Conservation (phyloP, 2,329 filamentous ascomycete species). For the Periconia macrospinosa region DNA sequence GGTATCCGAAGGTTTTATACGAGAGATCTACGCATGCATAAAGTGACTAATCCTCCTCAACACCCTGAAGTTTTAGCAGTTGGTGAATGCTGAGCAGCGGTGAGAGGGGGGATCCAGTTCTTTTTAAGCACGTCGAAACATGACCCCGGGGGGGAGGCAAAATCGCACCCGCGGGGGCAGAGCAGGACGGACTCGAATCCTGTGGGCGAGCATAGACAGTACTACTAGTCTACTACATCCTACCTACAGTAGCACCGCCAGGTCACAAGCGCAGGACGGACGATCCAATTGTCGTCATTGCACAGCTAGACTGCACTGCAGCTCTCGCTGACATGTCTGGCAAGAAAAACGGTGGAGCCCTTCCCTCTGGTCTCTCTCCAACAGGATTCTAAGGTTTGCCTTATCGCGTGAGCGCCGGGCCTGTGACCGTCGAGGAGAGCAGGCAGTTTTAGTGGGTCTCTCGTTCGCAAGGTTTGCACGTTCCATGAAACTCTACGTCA, state of each 20-base stretch:
- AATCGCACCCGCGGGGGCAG: no score
- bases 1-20: no score
- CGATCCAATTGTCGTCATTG: constrained; percentile 16
- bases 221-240: no score
- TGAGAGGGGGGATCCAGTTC: no score
- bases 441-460: not conserved
- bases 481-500: not conserved
- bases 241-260: not conserved
- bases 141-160: no score
- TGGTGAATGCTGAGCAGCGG: no score
- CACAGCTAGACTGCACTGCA: constrained; percentile 7
- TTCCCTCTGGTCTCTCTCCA: not conserved
- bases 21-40: no score
- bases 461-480: constrained; percentile 5
- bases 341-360: not conserved
- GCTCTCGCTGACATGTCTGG: not conserved
- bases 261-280: constrained; percentile 1
- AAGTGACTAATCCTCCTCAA: no score
- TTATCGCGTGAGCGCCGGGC: not conserved
- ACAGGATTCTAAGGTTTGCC: not conserved
- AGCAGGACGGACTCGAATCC: no score
- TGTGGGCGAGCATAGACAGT: no score
- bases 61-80: no score
- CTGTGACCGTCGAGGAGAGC: not conserved
- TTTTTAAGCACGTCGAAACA: no score